Percentiles rank a stretch among this genome's conserved stretches.
Evolutionary conservation across 371 early-diverging fungal genomes (phyloP).

Genomic region (Mortierella sp.): DNA sequence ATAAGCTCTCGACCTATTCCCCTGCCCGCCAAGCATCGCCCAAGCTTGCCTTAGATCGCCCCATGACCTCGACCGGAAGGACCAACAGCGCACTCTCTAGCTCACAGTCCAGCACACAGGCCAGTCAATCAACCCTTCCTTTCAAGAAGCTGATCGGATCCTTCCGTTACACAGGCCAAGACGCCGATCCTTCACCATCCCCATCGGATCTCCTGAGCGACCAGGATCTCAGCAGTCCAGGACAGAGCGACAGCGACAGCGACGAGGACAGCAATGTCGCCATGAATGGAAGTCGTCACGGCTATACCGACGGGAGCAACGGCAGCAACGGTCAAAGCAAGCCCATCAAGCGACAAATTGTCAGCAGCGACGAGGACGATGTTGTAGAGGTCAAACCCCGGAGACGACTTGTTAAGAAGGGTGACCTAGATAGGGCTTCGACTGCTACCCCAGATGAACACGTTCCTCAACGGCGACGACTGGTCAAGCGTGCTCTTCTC

Average conservation of each 20-base stretch:
- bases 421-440: not conserved
- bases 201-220: constrained; percentile 21
- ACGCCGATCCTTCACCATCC: constrained; percentile 16
- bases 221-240: constrained; percentile 33
- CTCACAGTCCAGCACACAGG: not conserved
- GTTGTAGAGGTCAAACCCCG: constrained; percentile 23
- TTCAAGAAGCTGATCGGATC: constrained; percentile 41
- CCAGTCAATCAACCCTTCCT: constrained; percentile 16
- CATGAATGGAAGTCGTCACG: constrained; percentile 13
- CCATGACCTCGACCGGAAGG: not conserved
- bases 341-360: constrained; percentile 29
- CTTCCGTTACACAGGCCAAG: constrained; percentile 46
- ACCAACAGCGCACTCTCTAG: not conserved
- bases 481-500: constrained; percentile 26
- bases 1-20: constrained; percentile 29
- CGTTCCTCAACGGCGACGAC: constrained; percentile 37
- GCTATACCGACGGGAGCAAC: not conserved
- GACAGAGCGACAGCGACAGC: constrained; percentile 13
- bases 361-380: constrained; percentile 48
- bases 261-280: constrained; percentile 17
- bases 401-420: constrained; percentile 32
- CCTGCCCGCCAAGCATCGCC: constrained; percentile 23
- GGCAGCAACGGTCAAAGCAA: not conserved
- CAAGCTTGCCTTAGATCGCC: not conserved
- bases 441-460: not conserved